Evolutionary conservation across 345 rosid species (phyloP).

Genomic region (Euphorbia lathyris): DNA sequence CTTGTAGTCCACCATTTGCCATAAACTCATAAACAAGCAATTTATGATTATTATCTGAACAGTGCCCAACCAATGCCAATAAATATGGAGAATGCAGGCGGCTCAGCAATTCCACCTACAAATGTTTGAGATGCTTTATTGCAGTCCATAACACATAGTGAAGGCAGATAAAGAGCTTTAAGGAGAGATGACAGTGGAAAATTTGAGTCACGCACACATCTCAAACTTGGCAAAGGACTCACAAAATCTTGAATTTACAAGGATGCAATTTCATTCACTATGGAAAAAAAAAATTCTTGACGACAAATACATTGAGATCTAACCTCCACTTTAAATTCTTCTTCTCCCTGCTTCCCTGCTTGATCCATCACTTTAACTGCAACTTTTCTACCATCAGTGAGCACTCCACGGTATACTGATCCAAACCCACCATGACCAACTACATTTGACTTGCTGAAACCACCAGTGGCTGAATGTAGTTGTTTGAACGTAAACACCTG

Average conservation of each 20-base stretch:
- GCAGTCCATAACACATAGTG: neutral
- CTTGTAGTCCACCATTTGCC: slow-evolving; percentile 61
- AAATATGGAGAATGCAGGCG: slow-evolving; percentile 36
- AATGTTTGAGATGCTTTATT: neutral
- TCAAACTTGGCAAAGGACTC: neutral
- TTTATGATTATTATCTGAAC: slow-evolving; percentile 23
- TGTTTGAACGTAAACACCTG: slow-evolving; percentile 79
- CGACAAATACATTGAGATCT: neutral
- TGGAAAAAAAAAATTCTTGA: neutral
- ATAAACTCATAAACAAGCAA: slow-evolving; percentile 31
- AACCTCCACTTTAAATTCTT: slow-evolving; percentile 92
- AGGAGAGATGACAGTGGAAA: neutral
- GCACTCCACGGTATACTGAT: slow-evolving; percentile 29
- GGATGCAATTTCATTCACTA: neutral
- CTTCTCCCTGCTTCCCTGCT: slow-evolving; percentile 91
- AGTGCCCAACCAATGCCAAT: slow-evolving; percentile 31
- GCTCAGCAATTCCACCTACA: slow-evolving; percentile 75
- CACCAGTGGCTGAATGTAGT: slow-evolving; percentile 76
- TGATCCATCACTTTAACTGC: slow-evolving; percentile 40
- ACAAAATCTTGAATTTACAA: neutral
- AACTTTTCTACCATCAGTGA: slow-evolving; percentile 29
- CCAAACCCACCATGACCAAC: slow-evolving; percentile 41
- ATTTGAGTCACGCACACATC: neutral
- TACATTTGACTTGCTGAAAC: slow-evolving; percentile 87
- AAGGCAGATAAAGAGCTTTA: neutral